phyloP scores from a whole-genome alignment of 768 basidiomycete genomes.

The Mycena kentingensis region DNA sequence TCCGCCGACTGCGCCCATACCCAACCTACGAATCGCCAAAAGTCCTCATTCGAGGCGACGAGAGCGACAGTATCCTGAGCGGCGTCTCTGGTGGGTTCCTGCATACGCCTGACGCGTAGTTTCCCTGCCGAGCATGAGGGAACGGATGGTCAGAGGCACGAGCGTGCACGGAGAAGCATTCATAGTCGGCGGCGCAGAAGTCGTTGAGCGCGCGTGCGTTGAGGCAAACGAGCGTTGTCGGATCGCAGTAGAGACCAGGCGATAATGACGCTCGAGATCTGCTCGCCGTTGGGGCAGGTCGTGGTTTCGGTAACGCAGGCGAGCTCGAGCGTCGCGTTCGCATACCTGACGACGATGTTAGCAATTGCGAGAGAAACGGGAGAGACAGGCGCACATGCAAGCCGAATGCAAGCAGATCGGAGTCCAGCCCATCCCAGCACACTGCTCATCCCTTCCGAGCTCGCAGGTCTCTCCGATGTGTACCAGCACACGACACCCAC shows the following conservation, averaged over 20 bases:
- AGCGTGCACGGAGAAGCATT: constrained; percentile 48
- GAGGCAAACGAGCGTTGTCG: constrained; percentile 43
- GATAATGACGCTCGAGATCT: constrained; percentile 53
- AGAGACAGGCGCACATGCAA: constrained; percentile 52
- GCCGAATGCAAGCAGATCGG: constrained; percentile 57
- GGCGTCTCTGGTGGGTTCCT: constrained; percentile 40
- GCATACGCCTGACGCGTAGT: constrained; percentile 35
- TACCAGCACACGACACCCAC: constrained; percentile 48
- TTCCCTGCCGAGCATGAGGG: constrained; percentile 25
- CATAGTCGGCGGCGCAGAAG: constrained; percentile 52
- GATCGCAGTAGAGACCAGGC: constrained; percentile 57
- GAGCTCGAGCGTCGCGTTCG: constrained; percentile 54
- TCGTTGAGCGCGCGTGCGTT: constrained; percentile 43
- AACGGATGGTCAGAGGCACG: background rate
- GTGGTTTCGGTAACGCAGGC: constrained; percentile 56
- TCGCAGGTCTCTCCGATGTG: constrained; percentile 53
- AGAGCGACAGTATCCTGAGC: too few species aligned
- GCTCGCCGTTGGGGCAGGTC: constrained; percentile 44
- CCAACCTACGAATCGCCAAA: too few species aligned
- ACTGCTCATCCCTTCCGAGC: constrained; percentile 64
- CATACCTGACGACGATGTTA: constrained; percentile 42
- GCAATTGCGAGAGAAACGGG: background rate
- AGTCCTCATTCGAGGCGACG: too few species aligned
- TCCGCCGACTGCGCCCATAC: too few species aligned
- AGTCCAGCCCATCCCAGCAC: constrained; percentile 43